Percentiles rank a stretch among this genome's conserved stretches.
These are phyloP conservation scores for Talaromyces wortmannii DNA, from an alignment of 495 filamentous ascomycete species.

Conservation along the genomic window DNA sequence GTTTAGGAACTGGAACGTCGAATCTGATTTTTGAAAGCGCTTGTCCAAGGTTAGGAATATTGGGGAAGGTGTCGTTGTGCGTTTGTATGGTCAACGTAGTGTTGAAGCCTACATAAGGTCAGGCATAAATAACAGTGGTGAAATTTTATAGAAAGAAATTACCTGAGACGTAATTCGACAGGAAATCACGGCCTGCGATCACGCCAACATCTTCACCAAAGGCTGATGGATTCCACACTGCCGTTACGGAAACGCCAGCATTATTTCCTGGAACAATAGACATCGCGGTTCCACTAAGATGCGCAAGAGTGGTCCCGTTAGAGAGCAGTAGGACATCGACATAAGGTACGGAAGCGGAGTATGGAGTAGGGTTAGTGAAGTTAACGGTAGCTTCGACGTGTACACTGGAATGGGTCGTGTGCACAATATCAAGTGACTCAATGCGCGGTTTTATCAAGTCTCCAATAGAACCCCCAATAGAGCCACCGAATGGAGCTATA, in stretches of 20 bases:
- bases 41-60: slow-evolving; percentile 62
- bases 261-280: slow-evolving; percentile 63
- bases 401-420: slow-evolving; percentile 62
- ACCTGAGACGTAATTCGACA: slow-evolving; percentile 87
- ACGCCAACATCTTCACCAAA: slow-evolving; percentile 52
- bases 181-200: slow-evolving; percentile 57
- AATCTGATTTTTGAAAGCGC: slow-evolving; percentile 63
- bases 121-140: background rate
- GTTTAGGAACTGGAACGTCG: slow-evolving; percentile 60
- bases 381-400: slow-evolving; percentile 63
- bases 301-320: slow-evolving; percentile 69
- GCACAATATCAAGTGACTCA: slow-evolving; percentile 55
- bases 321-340: slow-evolving; percentile 65
- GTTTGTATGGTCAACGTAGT: slow-evolving; percentile 66
- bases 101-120: slow-evolving; percentile 51
- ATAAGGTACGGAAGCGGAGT: slow-evolving; percentile 73
- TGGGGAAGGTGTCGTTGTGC: slow-evolving; percentile 64
- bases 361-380: slow-evolving; percentile 83
- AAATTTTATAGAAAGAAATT: background rate
- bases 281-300: slow-evolving; percentile 57
- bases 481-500: slow-evolving; percentile 36
- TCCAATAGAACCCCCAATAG: slow-evolving; percentile 21
- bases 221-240: slow-evolving; percentile 63
- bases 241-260: slow-evolving; percentile 57
- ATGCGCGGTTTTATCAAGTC: slow-evolving; percentile 51